Evolutionary conservation across 2,329 filamentous ascomycete species (phyloP).

Genomic region (Aureobasidium lini): DNA sequence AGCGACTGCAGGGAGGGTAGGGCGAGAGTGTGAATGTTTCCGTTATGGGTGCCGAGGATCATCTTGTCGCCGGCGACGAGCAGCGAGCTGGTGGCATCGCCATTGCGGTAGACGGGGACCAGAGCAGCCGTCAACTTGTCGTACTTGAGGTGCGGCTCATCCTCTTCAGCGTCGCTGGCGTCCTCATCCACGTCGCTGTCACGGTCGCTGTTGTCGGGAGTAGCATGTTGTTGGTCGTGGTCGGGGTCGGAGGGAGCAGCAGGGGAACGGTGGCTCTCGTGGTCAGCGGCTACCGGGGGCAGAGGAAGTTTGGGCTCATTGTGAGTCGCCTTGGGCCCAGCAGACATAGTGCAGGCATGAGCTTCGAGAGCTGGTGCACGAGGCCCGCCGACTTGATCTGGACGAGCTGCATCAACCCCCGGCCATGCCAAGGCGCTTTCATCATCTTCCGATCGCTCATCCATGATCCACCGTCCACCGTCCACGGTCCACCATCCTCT

Average conservation of each 20-base stretch:
- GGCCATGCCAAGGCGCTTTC: background rate
- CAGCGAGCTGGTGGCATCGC: conserved; percentile 88
- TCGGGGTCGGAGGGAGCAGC: conserved; percentile 32
- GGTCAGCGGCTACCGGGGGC: conserved; percentile 18
- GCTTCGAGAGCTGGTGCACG: background rate
- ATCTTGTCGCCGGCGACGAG: conserved; percentile 93
- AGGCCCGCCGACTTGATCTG: background rate
- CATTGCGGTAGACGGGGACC: conserved; percentile 78
- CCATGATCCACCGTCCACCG: background rate
- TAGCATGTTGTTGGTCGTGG: conserved; percentile 46
- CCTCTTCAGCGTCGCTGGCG: conserved; percentile 48
- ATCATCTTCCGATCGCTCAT: no score
- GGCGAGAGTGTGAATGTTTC: conserved; percentile 85
- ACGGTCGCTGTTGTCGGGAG: background rate
- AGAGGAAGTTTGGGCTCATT: conserved; percentile 4
- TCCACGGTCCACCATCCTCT: no score
- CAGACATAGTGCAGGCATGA: conserved; percentile 32
- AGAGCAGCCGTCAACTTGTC: conserved; percentile 76
- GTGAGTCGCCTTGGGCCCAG: conserved; percentile 23
- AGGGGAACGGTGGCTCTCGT: no score
- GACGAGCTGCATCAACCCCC: background rate
- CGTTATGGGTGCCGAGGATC: conserved; percentile 93
- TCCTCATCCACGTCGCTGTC: background rate
- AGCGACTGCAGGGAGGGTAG: conserved; percentile 74
- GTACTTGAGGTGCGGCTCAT: conserved; percentile 92